Percentiles rank a stretch among this genome's conserved stretches.
phyloP scores from a whole-genome alignment of 2,329 filamentous ascomycete genomes.

The Cercospora sp. region DNA sequence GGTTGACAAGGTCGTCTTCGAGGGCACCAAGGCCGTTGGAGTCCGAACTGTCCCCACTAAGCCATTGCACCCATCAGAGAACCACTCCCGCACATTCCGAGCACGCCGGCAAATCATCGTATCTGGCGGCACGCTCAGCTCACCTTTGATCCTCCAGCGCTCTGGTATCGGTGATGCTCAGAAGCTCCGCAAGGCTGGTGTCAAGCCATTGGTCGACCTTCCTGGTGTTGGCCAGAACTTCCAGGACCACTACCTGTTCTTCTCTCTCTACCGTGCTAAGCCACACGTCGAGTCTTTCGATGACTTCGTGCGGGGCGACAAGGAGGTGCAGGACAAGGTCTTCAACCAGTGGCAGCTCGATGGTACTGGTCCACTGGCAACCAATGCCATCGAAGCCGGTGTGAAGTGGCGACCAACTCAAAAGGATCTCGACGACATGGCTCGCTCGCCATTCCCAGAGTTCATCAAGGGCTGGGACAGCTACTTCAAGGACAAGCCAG shows the following conservation, averaged over 20 bases:
- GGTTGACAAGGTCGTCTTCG: conserved; percentile 73
- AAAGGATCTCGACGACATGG: conserved; percentile 67
- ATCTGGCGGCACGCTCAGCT: conserved; percentile 71
- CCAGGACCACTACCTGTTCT: conserved; percentile 74
- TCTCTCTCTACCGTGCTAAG: conserved; percentile 70
- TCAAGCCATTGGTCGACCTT: conserved; percentile 69
- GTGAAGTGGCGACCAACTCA: conserved; percentile 74
- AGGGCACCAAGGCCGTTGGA: conserved; percentile 69
- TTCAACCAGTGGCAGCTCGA: conserved; percentile 78
- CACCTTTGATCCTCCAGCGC: conserved; percentile 72
- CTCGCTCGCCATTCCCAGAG: conserved; percentile 71
- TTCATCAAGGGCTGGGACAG: conserved; percentile 76
- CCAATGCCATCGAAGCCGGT: conserved; percentile 77
- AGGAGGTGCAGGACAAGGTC: conserved; percentile 70
- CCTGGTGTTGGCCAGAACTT: conserved; percentile 75
- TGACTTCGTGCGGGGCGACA: conserved; percentile 74
- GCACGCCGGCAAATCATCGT: conserved; percentile 75
- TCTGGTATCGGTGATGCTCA: conserved; percentile 71
- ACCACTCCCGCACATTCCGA: conserved; percentile 59
- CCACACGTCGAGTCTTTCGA: conserved; percentile 77
- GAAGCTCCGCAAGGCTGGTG: conserved; percentile 68
- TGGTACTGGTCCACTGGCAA: conserved; percentile 74
- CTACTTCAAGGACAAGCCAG: conserved; percentile 81
- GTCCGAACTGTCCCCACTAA: conserved; percentile 72
- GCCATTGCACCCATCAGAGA: conserved; percentile 59